Evolutionary conservation across 805 yeast species (phyloP).

Genomic region (Metschnikowia bowlesiae): DNA sequence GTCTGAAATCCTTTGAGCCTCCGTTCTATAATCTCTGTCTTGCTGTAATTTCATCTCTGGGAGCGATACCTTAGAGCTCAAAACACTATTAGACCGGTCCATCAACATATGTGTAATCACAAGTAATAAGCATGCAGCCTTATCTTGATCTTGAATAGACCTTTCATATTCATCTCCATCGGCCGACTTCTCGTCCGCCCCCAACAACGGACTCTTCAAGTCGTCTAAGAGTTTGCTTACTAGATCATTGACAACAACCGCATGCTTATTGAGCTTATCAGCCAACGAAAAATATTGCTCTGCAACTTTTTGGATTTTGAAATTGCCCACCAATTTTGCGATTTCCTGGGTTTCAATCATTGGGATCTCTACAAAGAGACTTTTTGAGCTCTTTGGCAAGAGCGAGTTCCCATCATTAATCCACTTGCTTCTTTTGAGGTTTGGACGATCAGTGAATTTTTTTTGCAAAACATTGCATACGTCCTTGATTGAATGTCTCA

Average conservation of each 20-base stretch:
- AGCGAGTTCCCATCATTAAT: constrained; percentile 28
- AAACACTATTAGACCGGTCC: constrained; percentile 27
- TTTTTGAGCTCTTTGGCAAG: constrained; percentile 33
- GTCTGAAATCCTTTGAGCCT: constrained; percentile 25
- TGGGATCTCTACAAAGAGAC: constrained; percentile 30
- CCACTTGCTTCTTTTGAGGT: constrained; percentile 8
- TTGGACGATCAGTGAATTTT: constrained; percentile 23
- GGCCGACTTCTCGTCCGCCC: constrained; percentile 41
- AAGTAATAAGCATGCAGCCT: constrained; percentile 55
- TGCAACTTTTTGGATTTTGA: constrained; percentile 19
- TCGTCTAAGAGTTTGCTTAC: constrained; percentile 38
- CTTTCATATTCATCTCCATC: constrained; percentile 77
- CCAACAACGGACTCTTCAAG: constrained; percentile 47
- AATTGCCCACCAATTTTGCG: constrained; percentile 16
- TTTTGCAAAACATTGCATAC: constrained; percentile 25
- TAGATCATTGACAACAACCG: constrained; percentile 50
- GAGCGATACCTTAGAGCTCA: constrained; percentile 5
- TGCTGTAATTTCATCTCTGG: constrained; percentile 12
- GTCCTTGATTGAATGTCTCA: constrained; percentile 40
- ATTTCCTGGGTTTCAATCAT: constrained; percentile 18
- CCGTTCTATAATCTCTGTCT: constrained; percentile 17
- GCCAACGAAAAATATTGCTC: constrained; percentile 19
- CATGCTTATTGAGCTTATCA: constrained; percentile 47
- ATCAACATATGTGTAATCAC: constrained; percentile 45
- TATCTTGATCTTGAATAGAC: constrained; percentile 72